These are phyloP conservation scores for Chytriomyces sp. DNA, from an alignment of 192 early-diverging fungal species.

Conservation along the genomic window DNA sequence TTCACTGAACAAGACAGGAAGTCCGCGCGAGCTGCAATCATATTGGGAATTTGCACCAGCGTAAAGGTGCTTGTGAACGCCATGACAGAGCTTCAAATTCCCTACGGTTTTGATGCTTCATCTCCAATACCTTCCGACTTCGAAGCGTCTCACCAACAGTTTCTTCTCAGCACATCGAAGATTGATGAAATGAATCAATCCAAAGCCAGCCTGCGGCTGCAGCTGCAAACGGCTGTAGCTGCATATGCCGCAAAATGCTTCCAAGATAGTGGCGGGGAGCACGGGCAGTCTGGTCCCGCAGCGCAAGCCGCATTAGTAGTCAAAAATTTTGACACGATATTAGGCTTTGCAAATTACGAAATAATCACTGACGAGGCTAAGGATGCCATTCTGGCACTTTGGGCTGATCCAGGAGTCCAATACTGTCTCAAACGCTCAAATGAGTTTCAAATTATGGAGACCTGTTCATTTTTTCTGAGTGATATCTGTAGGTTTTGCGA, in stretches of 20 bases:
- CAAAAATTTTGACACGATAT: slow-evolving; percentile 54
- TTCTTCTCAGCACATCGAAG: slow-evolving; percentile 19
- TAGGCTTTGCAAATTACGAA: slow-evolving; percentile 80
- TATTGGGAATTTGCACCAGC: slow-evolving; percentile 88
- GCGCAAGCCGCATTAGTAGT: background rate
- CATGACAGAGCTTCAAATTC: slow-evolving; percentile 85
- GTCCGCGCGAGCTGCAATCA: slow-evolving; percentile 90
- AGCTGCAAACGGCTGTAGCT: background rate
- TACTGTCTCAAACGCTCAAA: slow-evolving; percentile 51
- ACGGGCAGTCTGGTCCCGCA: background rate
- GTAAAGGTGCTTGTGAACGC: slow-evolving; percentile 93
- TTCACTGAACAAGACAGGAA: slow-evolving; percentile 87
- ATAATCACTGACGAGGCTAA: slow-evolving; percentile 76
- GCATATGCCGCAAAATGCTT: background rate
- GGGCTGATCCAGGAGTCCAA: slow-evolving; percentile 77
- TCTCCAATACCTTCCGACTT: slow-evolving; percentile 65
- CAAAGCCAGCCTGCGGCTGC: background rate
- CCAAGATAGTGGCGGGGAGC: background rate
- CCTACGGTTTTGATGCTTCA: slow-evolving; percentile 58
- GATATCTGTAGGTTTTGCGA: slow-evolving; percentile 80
- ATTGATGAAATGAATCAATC: background rate
- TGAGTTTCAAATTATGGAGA: background rate
- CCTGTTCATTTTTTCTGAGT: slow-evolving; percentile 78
- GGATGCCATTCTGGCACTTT: slow-evolving; percentile 74
- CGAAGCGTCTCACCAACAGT: slow-evolving; percentile 66